These are phyloP conservation scores for Phoma herbarum DNA, from an alignment of 2,329 filamentous ascomycete genomes.

Conservation along the genomic window DNA sequence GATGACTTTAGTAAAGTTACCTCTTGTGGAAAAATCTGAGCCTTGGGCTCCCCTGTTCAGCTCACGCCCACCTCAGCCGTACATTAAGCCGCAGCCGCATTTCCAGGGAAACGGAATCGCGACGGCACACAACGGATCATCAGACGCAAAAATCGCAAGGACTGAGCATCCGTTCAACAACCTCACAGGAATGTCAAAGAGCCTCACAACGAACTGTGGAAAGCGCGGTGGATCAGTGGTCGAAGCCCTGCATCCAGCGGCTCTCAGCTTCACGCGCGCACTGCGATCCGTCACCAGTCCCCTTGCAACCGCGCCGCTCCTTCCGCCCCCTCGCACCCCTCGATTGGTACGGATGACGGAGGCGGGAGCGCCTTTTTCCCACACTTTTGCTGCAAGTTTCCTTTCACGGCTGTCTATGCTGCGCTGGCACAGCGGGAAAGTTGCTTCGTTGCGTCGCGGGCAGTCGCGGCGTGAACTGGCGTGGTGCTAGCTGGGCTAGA, in stretches of 20 bases:
- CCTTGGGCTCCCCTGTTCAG: neutral
- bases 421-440: neutral
- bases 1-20: neutral
- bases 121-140: too few relatives aligned
- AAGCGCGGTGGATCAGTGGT: too few relatives aligned
- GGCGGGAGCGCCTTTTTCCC: slow-evolving; percentile 16
- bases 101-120: neutral
- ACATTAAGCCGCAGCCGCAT: neutral
- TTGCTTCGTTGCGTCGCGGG: neutral
- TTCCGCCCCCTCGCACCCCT: neutral
- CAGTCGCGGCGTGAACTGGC: neutral
- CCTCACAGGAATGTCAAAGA: too few relatives aligned
- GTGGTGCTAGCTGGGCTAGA: too few relatives aligned
- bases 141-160: too few relatives aligned
- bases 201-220: too few relatives aligned
- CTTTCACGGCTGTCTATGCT: neutral
- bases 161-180: too few relatives aligned
- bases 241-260: too few relatives aligned
- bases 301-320: neutral
- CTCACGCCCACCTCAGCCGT: neutral
- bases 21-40: neutral
- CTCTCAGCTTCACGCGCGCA: too few relatives aligned
- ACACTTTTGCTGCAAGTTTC: neutral
- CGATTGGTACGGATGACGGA: slow-evolving; percentile 7
- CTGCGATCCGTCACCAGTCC: too few relatives aligned